A percentile compares a stretch with the other conserved stretches of the same genome.
phyloP scores from a whole-genome alignment of 768 basidiomycete species.

The Boletus rufocinnamomeus region DNA sequence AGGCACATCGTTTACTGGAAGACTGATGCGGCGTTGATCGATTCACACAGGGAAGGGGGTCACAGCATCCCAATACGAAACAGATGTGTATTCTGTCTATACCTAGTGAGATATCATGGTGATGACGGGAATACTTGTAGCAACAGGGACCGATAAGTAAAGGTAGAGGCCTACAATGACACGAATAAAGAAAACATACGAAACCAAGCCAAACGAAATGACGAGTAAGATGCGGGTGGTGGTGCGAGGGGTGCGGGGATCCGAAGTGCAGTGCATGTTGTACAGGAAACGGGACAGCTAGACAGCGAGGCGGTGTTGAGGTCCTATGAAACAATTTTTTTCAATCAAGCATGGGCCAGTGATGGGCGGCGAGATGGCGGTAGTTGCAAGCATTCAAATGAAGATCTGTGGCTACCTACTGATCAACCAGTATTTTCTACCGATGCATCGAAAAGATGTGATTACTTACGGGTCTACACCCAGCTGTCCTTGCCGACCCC shows the following conservation, averaged over 20 bases:
- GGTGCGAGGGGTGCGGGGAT: constrained; percentile 18
- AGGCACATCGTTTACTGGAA: not conserved
- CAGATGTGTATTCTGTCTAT: constrained; percentile 26
- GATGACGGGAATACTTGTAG: constrained; percentile 33
- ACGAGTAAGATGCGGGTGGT: constrained; percentile 23
- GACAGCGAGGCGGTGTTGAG: constrained; percentile 15
- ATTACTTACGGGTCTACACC: constrained; percentile 58
- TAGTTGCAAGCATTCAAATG: not conserved
- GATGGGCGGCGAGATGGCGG: not conserved
- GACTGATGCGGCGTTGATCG: too few relatives aligned
- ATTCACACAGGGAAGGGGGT: not conserved
- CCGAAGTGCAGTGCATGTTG: constrained; percentile 25
- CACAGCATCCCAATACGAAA: constrained; percentile 20
- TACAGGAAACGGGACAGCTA: constrained; percentile 26
- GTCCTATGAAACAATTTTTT: constrained; percentile 14
- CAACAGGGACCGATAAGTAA: constrained; percentile 35
- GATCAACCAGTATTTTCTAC: constrained; percentile 49
- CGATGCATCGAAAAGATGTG: constrained; percentile 39
- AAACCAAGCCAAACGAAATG: constrained; percentile 21
- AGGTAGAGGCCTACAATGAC: constrained; percentile 28
- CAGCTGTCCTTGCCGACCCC: constrained; percentile 76
- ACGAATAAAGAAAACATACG: constrained; percentile 29
- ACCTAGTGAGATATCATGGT: constrained; percentile 32
- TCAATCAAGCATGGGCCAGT: constrained; percentile 10
- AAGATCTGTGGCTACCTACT: constrained; percentile 4